Evolutionary conservation across 2,329 filamentous ascomycete genomes (phyloP).

Genomic region (Nemania sp.): DNA sequence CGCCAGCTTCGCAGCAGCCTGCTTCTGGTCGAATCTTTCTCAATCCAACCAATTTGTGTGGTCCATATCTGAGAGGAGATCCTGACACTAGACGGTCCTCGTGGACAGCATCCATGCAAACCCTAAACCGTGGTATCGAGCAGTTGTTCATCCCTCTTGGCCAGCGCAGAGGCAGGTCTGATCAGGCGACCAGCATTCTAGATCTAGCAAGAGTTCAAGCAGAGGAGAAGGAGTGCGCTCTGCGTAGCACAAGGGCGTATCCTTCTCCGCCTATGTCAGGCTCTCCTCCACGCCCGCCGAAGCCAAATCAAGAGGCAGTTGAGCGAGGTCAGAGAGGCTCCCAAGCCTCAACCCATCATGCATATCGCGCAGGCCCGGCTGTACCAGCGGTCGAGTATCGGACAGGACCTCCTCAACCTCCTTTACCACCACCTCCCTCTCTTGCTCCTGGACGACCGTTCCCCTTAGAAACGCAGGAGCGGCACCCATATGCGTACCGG

Average conservation of each 20-base stretch:
- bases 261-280: constrained; percentile 76
- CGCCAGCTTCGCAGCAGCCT: constrained; percentile 19
- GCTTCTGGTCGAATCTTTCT: constrained; percentile 26
- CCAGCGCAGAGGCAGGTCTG: constrained; percentile 61
- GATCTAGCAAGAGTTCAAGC: constrained; percentile 60
- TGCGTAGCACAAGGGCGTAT: constrained; percentile 62
- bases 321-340: constrained; percentile 57
- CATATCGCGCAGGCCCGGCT: constrained; percentile 48
- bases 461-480: constrained; percentile 44
- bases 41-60: constrained; percentile 25
- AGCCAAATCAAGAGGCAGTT: constrained; percentile 59
- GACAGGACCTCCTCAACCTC: constrained; percentile 39
- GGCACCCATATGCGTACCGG: constrained; percentile 45
- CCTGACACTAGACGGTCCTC: constrained; percentile 35
- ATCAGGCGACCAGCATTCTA: constrained; percentile 58
- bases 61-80: constrained; percentile 33
- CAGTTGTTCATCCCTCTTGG: constrained; percentile 54
- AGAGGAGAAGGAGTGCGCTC: constrained; percentile 57
- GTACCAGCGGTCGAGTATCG: constrained; percentile 44
- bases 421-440: constrained; percentile 31
- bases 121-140: constrained; percentile 49
- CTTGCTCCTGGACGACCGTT: constrained; percentile 42
- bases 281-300: constrained; percentile 64
- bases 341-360: constrained; percentile 53
- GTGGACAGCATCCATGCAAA: constrained; percentile 56